phyloP scores from a whole-genome alignment of 139 green algal species.

The Tetradesmus obliquus region DNA sequence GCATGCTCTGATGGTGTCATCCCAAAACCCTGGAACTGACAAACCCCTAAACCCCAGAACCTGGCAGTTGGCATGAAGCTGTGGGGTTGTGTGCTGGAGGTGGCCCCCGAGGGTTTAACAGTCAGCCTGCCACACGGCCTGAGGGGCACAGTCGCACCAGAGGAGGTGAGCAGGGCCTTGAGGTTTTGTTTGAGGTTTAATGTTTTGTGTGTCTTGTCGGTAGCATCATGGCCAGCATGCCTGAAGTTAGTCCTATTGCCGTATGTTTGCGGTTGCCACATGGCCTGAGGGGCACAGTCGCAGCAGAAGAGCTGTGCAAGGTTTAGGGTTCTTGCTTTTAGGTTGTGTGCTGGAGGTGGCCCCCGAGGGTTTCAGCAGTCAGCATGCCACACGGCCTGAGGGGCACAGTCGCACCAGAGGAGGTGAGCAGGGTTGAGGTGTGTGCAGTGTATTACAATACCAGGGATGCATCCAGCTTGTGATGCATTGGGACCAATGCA shows the following conservation, averaged over 20 bases:
- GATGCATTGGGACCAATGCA: no score
- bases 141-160: conserved; percentile 69
- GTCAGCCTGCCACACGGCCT: conserved; percentile 90
- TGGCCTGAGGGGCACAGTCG: conserved; percentile 58
- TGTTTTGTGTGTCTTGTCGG: neutral
- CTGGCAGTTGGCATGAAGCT: conserved; percentile 76
- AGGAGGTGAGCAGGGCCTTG: conserved; percentile 48
- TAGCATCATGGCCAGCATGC: no score
- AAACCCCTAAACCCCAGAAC: conserved; percentile 51
- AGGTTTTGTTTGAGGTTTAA: neutral
- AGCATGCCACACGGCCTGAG: conserved; percentile 87
- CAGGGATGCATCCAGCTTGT: no score
- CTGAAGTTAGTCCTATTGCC: no score
- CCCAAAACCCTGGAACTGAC: neutral
- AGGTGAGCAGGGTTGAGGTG: conserved; percentile 35
- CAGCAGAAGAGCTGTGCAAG: conserved; percentile 46
- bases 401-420: conserved; percentile 67
- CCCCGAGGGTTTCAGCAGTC: conserved; percentile 71
- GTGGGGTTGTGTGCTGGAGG: conserved; percentile 82
- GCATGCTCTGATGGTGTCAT: no score
- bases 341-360: conserved; percentile 82
- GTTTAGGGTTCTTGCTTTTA: no score
- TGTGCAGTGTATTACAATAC: no score
- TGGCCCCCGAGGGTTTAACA: conserved; percentile 69
- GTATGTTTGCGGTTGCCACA: neutral